Evolutionary conservation across 495 filamentous ascomycete species (phyloP), one percentile per base, ranked within the genome.

Genomic region (Durotheca rogersii): DNA sequence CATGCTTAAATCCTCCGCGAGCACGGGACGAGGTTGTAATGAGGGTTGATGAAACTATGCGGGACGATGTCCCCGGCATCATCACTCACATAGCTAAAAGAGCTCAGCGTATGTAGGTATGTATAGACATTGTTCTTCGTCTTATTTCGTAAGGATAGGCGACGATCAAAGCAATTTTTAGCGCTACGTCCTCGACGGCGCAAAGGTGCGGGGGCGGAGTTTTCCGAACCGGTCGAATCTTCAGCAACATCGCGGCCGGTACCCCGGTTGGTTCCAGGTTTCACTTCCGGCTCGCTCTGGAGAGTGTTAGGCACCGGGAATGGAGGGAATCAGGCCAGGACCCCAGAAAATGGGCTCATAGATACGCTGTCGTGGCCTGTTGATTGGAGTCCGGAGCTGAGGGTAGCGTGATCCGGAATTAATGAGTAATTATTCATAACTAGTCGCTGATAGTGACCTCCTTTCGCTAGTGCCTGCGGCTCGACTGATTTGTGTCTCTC

Each of bases 401-500:
- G 17, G 7, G 12, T 36, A 41, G 6, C 4, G 20, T 12, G 17
- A 41, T 29, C 16, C 7, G 11, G 20, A 20, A n/a, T n/a, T n/a
- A n/a, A n/a, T n/a, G n/a, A n/a, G n/a, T n/a, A 34, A 12, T 34
- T 35, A 25, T 15, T 18, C 27, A 7, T 7, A 39, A 29, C 33
- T 40, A 49, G 40, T 40, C 40, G 48, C 44, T 5, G 23, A 45
- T 30, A 21, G 18, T 25, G 25, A 40, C 29, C 44, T 37, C 44
- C 9, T n/a, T 19, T 15, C 15, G 27, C 43, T 48, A 43, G 38
- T 36, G 32, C 41, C 52, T 50, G 45, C 44, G 45, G 21, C 33
- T 7, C 20, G 52, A 45, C 40, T 30, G 21, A 49, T 39, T 14
- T 35, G 52, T 35, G 52, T 56, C 32, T 41, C 23, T 27, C 27